Conservation (phyloP, 108 stramenopile genomes). For the Skeletonema marinoi region DNA sequence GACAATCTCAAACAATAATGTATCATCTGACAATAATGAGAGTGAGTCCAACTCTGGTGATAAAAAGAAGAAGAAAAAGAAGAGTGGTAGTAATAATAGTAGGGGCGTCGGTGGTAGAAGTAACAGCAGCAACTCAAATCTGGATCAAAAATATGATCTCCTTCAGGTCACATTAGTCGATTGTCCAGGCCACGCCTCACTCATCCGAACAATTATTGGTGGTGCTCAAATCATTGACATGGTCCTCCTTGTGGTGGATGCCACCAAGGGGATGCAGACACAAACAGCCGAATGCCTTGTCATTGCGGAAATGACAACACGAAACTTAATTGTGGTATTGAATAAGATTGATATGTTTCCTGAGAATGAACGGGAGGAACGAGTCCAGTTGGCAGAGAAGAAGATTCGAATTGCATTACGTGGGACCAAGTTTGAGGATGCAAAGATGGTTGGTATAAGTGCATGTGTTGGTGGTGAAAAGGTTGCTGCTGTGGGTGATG, state of each 20-base stretch:
- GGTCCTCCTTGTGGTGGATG: slow-evolving; percentile 96
- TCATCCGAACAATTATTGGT: slow-evolving; percentile 98
- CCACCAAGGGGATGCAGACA: slow-evolving; percentile 97
- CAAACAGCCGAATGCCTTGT: slow-evolving; percentile 99
- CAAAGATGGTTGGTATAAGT: slow-evolving; percentile 79
- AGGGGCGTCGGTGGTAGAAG: background rate
- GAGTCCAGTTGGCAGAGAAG: slow-evolving; percentile 61
- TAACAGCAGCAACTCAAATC: slow-evolving; percentile 6
- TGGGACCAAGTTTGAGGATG: slow-evolving; percentile 78
- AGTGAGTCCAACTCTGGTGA: background rate
- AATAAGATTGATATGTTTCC: slow-evolving; percentile 95
- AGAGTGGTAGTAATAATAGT: background rate
- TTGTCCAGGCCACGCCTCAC: slow-evolving; percentile 97
- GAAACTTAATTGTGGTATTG: slow-evolving; percentile 86
- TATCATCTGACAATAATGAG: background rate
- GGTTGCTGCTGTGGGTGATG: slow-evolving; percentile 71
- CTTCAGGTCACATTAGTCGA: slow-evolving; percentile 94
- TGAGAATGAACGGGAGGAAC: slow-evolving; percentile 64
- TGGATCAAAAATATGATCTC: slow-evolving; percentile 40
- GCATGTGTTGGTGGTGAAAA: slow-evolving; percentile 94
- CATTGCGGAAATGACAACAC: slow-evolving; percentile 93
- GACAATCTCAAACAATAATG: background rate
- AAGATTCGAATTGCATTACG: slow-evolving; percentile 62
- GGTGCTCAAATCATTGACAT: slow-evolving; percentile 97
- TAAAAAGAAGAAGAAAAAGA: slow-evolving; percentile 15